Evolutionary conservation across 2,329 filamentous ascomycete species (phyloP).

Genomic region (Colletotrichum neosansevieriae): DNA sequence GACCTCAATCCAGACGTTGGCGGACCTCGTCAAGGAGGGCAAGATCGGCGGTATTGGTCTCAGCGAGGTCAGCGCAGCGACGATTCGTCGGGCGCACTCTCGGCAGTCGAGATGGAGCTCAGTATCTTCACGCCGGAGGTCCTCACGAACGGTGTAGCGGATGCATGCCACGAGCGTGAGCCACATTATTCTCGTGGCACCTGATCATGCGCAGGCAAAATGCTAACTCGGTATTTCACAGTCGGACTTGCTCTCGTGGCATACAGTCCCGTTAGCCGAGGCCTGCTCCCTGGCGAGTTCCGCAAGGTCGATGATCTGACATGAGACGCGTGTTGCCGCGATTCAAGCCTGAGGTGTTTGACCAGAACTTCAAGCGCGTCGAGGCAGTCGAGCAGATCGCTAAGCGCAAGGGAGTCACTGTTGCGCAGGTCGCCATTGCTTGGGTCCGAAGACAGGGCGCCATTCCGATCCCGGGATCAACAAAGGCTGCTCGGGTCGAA

Average conservation of each 20-base stretch:
- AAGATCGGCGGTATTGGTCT: conserved; percentile 59
- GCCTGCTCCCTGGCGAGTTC: conserved; percentile 60
- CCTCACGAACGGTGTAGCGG: conserved; percentile 53
- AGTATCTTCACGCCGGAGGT: conserved; percentile 55
- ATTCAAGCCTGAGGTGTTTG: conserved; percentile 63
- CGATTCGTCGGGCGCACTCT: conserved; percentile 55
- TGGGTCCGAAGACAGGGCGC: conserved; percentile 67
- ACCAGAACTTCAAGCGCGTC: conserved; percentile 62
- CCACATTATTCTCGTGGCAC: not conserved
- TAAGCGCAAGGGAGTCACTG: conserved; percentile 59
- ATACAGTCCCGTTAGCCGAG: conserved; percentile 64
- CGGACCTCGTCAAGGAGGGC: conserved; percentile 49
- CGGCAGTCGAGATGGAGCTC: conserved; percentile 60
- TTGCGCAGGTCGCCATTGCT: conserved; percentile 66
- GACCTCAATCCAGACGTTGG: conserved; percentile 46
- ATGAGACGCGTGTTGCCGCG: conserved; percentile 59
- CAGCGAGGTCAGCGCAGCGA: conserved; percentile 55
- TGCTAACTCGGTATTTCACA: conserved; percentile 37
- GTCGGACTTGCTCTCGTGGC: conserved; percentile 58
- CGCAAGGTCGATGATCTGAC: conserved; percentile 58
- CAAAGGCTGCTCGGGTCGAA: conserved; percentile 64
- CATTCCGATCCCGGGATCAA: conserved; percentile 74
- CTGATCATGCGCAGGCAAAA: conserved; percentile 1
- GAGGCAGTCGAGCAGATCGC: conserved; percentile 60
- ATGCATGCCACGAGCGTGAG: conserved; percentile 56